Evolutionary conservation across 2,329 filamentous ascomycete species (phyloP), one percentile per base, ranked within the genome.

Genomic region (Geosmithia putterillii): DNA sequence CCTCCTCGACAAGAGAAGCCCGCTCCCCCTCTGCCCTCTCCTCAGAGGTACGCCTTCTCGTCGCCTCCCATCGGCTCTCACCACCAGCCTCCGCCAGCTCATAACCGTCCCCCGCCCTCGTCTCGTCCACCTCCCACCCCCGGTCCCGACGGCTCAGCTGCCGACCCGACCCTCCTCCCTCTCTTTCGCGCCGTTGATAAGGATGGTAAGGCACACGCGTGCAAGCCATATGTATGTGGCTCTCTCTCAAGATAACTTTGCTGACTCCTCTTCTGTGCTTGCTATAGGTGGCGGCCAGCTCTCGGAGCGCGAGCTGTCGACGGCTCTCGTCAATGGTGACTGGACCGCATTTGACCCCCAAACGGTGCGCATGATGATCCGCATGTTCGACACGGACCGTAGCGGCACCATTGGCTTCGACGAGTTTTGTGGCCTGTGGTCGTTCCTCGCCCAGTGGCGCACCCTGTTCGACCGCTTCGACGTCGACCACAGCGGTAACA

Each of bases 291-390:
- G 76, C 42, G 89, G 90, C 18, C 79, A 88, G 50, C 74, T 98
- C 40, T 88, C 84, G 2, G 89, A 95, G 63, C 73, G 73, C 42
- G 90, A 96, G 62, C 80, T 98, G 37, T 83, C 86, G 9, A 82
- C 85, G 1, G 92, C 92, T 18, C 79, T 98, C 6, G 89, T 96
- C 46, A 98, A 98, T 58, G 90, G 89, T 44, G 92, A 98, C 70
- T 95, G 86, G 78, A 86, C 86, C 2, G 78, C 87, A 4, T 98
- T 98, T 61, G 89, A 98, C 63, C 74, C 81, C 4, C 85, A 95
- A 54, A 98, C 92, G 1, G 89, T 96, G 50, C 83, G 83, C 57
- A 95, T 96, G 86, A 95, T 98, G 89, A 95, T 98, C 52, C 84
- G 89, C 58, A 96, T 98, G 92, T 98, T 98, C 65, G 90, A 96